These are phyloP conservation scores for Phaeotremella skinneri DNA, from an alignment of 768 basidiomycete genomes.

Conservation along the genomic window DNA sequence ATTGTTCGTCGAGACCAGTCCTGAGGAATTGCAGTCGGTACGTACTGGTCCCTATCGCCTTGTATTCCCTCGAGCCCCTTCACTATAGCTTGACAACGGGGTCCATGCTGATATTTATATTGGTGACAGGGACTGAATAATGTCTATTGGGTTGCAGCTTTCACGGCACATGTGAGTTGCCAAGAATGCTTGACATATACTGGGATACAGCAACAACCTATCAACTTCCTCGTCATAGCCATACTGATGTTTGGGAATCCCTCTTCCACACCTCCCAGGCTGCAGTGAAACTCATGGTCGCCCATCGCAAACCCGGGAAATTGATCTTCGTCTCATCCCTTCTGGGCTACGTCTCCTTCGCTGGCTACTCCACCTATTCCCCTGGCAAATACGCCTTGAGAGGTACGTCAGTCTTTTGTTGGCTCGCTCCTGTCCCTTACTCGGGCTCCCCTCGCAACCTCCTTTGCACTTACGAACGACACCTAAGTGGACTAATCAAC, in stretches of 20 bases:
- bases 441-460: not conserved
- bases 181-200: no score
- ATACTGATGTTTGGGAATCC: not conserved
- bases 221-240: conserved; percentile 1
- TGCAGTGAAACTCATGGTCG: conserved; percentile 65
- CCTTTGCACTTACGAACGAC: not conserved
- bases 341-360: conserved; percentile 69
- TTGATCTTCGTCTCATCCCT: conserved; percentile 74
- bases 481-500: not conserved
- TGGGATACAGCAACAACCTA: no score
- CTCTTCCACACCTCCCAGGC: conserved; percentile 55
- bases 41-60: conserved; percentile 6
- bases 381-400: conserved; percentile 82
- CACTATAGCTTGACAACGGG: conserved; percentile 15
- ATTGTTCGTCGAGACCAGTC: conserved; percentile 70
- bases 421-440: not conserved
- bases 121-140: conserved; percentile 57
- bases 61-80: not conserved
- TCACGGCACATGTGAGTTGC: conserved; percentile 58
- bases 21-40: conserved; percentile 58
- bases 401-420: conserved; percentile 56
- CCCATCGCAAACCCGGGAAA: conserved; percentile 61
- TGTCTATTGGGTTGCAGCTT: conserved; percentile 62
- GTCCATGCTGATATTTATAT: conserved; percentile 4
- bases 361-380: conserved; percentile 76